Conservation (phyloP, 1,284 basidiomycete species). For the Schizophyllum amplum region DNA sequence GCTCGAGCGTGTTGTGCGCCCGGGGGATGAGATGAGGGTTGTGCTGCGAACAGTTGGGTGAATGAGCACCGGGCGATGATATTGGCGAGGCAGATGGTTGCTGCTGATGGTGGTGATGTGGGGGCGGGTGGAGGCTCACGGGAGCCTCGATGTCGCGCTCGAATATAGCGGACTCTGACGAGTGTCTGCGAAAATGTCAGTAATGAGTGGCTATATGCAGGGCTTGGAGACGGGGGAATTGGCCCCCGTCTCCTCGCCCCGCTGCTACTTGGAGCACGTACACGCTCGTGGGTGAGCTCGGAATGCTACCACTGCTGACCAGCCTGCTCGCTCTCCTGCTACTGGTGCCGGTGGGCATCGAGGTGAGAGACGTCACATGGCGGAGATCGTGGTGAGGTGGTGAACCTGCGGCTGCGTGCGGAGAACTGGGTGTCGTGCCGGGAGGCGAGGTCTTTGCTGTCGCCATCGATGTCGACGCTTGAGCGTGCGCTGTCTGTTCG, state of each 20-base stretch:
- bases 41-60: slow-evolving; percentile 36
- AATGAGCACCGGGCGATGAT: slow-evolving; percentile 16
- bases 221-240: too few species aligned
- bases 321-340: slow-evolving; percentile 19
- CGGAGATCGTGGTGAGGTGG: slow-evolving; percentile 12
- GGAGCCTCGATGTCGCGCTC: slow-evolving; percentile 75
- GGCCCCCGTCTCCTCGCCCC: too few species aligned
- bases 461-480: background rate
- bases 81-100: background rate
- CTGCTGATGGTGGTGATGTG: background rate
- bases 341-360: slow-evolving; percentile 17
- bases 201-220: background rate
- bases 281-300: background rate
- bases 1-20: slow-evolving; percentile 60
- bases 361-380: slow-evolving; percentile 18
- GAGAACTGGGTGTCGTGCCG: slow-evolving; percentile 8
- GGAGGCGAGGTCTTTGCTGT: background rate
- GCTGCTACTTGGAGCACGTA: background rate
- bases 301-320: background rate
- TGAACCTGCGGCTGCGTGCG: slow-evolving; percentile 4
- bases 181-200: slow-evolving; percentile 40
- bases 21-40: slow-evolving; percentile 69
- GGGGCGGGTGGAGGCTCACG: background rate
- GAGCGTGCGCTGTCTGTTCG: background rate
- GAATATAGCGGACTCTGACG: slow-evolving; percentile 73